Evolutionary conservation across 2,329 filamentous ascomycete genomes (phyloP), one percentile per base, ranked within the genome.

Genomic region (Fusarium penzigii): DNA sequence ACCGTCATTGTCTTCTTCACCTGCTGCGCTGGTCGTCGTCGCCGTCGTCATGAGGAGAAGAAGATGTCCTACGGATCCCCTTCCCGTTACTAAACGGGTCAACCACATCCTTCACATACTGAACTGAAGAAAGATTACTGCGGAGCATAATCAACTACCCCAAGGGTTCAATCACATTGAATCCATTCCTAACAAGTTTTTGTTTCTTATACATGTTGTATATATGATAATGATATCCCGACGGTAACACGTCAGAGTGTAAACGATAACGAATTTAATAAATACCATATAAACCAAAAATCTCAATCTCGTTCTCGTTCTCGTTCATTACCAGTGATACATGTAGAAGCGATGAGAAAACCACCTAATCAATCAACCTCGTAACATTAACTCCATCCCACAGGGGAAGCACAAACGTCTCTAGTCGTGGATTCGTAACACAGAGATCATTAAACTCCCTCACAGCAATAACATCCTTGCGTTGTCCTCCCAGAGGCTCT

Each of bases 1-100:
- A 78, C 79, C 17, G 55, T 84, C 48, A 59, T 87, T 45, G 77
- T 87, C 51, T 79, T 88, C 61, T 73, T 86, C 59, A 83, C 82
- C 7, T 87, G 84, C 77, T 86, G 79, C 71, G 77, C 76, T 49
- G 73, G 75, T 9, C 72, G 80, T n/a, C 60, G 70, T 53, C 66
- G 69, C 39, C 70, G 72, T 44, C 54, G 44, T 29, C 58, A 55
- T 20, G 59, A 58, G 53, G 55, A 52, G 39, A 59, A 52, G 56
- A 69, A 69, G 59, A 68, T 68, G 62, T 56, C 59, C 13, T 68
- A 62, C 53, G 48, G 59, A 44, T 55, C 54, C 38, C 41, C 62
- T 44, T 52, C 53, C 39, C 55, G 56, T 38, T 57, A 58, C 32
- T 61, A 47, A 58, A 41, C 29, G 41, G 25, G 7, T 25, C 20